phyloP scores from a whole-genome alignment of 116 monocot species.

The Zostera marina region DNA sequence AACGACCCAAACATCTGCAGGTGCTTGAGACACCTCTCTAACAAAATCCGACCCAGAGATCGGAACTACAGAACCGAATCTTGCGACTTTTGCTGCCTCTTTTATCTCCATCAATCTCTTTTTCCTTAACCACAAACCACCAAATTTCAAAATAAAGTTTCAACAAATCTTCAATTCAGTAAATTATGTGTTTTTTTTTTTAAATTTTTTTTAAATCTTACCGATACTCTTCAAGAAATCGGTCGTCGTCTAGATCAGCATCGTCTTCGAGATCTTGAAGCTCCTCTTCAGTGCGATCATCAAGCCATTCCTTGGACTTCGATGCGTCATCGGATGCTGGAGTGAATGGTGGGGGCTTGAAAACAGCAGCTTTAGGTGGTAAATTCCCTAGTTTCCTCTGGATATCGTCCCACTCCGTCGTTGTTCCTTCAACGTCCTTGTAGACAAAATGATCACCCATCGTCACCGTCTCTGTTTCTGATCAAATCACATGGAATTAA shows the following conservation, averaged over 20 bases:
- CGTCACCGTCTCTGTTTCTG: slow-evolving; percentile 11
- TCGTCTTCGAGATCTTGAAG: slow-evolving; percentile 88
- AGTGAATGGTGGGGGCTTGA: slow-evolving; percentile 65
- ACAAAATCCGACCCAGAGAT: slow-evolving; percentile 82
- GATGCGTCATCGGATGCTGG: slow-evolving; percentile 30
- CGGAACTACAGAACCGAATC: slow-evolving; percentile 45
- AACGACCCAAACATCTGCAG: slow-evolving; percentile 74
- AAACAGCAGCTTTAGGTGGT: slow-evolving; percentile 74
- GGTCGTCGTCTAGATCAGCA: slow-evolving; percentile 66
- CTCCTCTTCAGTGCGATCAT: slow-evolving; percentile 59
- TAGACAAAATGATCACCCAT: slow-evolving; percentile 89
- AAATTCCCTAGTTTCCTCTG: slow-evolving; percentile 82
- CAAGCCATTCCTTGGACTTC: slow-evolving; percentile 69
- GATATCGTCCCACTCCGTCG: slow-evolving; percentile 92
- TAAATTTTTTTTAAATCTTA: no score
- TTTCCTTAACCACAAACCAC: slow-evolving; percentile 31
- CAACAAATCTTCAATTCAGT: background rate
- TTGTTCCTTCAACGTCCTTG: slow-evolving; percentile 80
- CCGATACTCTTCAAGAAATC: slow-evolving; percentile 95
- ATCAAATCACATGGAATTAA: background rate
- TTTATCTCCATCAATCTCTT: slow-evolving; percentile 67
- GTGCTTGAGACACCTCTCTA: slow-evolving; percentile 74
- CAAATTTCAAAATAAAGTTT: background rate
- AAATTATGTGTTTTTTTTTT: no score
- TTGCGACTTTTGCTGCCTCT: slow-evolving; percentile 35